These are phyloP conservation scores for Hansenula sp. DNA, from an alignment of 1,139 yeast species.

Conservation along the genomic window DNA sequence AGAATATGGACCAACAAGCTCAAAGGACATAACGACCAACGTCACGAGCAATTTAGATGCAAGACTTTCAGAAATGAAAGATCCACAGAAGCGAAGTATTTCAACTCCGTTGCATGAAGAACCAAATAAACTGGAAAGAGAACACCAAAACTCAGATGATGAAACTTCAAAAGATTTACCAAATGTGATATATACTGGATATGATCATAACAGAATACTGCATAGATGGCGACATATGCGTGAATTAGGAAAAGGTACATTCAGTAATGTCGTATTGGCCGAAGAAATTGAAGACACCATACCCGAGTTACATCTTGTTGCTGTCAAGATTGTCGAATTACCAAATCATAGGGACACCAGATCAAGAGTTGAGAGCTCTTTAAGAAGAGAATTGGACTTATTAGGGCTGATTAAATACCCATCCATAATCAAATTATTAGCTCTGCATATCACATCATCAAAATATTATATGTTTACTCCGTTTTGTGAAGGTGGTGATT, in stretches of 20 bases:
- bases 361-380: conserved; percentile 62
- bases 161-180: conserved; percentile 8
- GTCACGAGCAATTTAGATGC: conserved; percentile 7
- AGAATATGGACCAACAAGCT: conserved; percentile 9
- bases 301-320: conserved; percentile 24
- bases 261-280: conserved; percentile 53
- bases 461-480: conserved; percentile 59
- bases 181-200: conserved; percentile 21
- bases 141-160: conserved; percentile 8
- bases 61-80: background rate
- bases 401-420: conserved; percentile 42
- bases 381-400: conserved; percentile 72
- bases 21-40: conserved; percentile 7
- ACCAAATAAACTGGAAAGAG: conserved; percentile 9
- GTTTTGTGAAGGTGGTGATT: conserved; percentile 80
- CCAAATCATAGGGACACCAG: conserved; percentile 30
- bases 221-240: conserved; percentile 27
- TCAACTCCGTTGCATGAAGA: conserved; percentile 11
- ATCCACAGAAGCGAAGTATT: conserved; percentile 13
- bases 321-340: conserved; percentile 30
- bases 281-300: conserved; percentile 22
- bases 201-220: conserved; percentile 18
- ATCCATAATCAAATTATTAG: conserved; percentile 38
- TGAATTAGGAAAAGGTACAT: conserved; percentile 55
- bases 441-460: conserved; percentile 26